Base-by-base conservation (phyloP, 306 rosid species). In the Betula pendula region DNA sequence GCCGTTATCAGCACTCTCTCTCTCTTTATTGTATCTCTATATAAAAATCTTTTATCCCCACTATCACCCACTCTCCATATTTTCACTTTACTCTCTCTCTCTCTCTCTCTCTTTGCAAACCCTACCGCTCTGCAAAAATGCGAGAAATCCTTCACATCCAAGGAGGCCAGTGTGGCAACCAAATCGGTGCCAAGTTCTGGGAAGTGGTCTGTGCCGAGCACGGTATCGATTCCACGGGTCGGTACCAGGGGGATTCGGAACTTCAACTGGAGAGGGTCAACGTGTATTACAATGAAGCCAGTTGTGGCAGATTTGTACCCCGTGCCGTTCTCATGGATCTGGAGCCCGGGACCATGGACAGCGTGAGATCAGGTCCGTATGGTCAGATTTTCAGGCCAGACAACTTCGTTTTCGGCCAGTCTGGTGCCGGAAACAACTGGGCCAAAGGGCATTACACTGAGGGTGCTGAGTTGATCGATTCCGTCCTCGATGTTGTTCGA, bases 121-220 rank as follows among this genome's bases (percentile, higher is more conserved):
- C 25, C 42, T 15, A 25, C 12, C 35, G 29, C 42, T 27, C 2
- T 31, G 11, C 0, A 27, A 80, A 80, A 49, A 84, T 84, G 87
- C 70, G 84, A 16, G 87, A 84, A 40, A 84, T 84, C 17, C 87
- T 84, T 69, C 87, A 83, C 79, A 81, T 84, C 35, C 87, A 84
- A 44, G 85, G 85, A 68, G 87, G 87, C 67, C 87, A 80, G 19
- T 84, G 87, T 70, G 87, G 87, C 33, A 84, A 84, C 82, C 87
- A 84, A 68, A 84, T 80, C 68, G 84, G 87, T 27, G 87, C 87
- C 43, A 84, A 84, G 84, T 84, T 84, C 84, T 84, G 87, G 84
- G 84, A 84, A 67, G 87, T 84, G 11, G 87, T 84, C 50, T 84
- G 87, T 79, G 87, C 87, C 51, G 87, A 84, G 80, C 87, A 84